phyloP scores from a whole-genome alignment of 192 early-diverging fungal species.

The Entomortierella lignicola region DNA sequence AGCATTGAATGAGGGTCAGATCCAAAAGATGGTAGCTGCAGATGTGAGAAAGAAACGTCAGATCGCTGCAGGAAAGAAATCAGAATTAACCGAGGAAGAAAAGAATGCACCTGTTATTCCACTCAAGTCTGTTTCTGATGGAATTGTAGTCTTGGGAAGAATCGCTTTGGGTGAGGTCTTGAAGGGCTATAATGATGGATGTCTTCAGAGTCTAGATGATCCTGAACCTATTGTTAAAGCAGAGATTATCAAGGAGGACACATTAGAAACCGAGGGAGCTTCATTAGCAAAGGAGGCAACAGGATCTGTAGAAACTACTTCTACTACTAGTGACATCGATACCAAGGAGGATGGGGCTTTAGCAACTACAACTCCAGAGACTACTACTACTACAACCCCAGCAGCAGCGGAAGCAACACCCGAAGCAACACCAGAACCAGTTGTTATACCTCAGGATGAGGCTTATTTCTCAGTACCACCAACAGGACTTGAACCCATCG shows the following conservation, averaged over 20 bases:
- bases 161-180: constrained; percentile 48
- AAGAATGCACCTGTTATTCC: constrained; percentile 21
- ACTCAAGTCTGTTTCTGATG: constrained; percentile 44
- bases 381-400: not conserved
- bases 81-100: constrained; percentile 21
- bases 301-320: constrained; percentile 24
- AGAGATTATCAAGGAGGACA: constrained; percentile 11
- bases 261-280: constrained; percentile 5
- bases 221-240: constrained; percentile 16
- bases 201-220: constrained; percentile 49
- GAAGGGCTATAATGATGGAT: constrained; percentile 57
- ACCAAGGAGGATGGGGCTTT: constrained; percentile 2
- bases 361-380: not conserved
- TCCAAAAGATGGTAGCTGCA: constrained; percentile 54
- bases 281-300: constrained; percentile 17
- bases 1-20: constrained; percentile 46
- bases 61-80: constrained; percentile 31
- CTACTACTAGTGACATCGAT: not conserved
- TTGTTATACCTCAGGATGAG: constrained; percentile 43
- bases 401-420: not conserved
- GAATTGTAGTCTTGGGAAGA: constrained; percentile 54
- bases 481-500: constrained; percentile 39
- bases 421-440: constrained; percentile 1
- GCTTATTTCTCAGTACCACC: constrained; percentile 52
- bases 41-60: constrained; percentile 51